Evolutionary conservation across 805 yeast species (phyloP), one percentile per base, ranked within the genome.

Genomic region (Vanderwaltozyma tropicalis): DNA sequence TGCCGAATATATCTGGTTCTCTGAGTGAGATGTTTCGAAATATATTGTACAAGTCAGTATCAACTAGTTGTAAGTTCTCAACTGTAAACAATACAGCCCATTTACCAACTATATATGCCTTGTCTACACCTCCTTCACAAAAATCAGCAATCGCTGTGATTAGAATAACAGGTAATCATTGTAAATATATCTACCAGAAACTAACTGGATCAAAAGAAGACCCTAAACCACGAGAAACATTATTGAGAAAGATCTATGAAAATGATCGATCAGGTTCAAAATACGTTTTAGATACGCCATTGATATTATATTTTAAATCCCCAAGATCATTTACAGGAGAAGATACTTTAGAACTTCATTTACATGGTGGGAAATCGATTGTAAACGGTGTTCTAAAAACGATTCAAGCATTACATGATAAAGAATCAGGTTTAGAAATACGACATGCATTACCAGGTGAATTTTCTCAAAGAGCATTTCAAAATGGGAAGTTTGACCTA

Each of bases 361-460:
- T 84, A 2, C 98, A 92, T 58, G 98, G 98, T 3, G 96, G 97
- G 4, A 76, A 71, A 11, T 96, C 97, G 0, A 85, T 89, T 1
- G 72, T 84, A 2, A 66, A 68, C 34, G 71, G 86, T 0, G 82
- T 88, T 0, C 50, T 88, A 34, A 63, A 63, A 4, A 77, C 94
- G 0, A 76, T 92, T 5, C 64, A 67, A 28, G 38, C 49, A 0
- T 46, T 80, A 5, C 82, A 81, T 48, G 58, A 68, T 5, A 68
- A 71, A 0, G 51, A 57, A 0, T 41, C 49, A 1, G 45, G 52
- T 11, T 46, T 41, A 4, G 67, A 66, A 3, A 74, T 89, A 12
- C 56, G 97, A 38, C 78, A 80, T 54, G 98, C 98, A 0, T 89
- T 82, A 50, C 78, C 86, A 7, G 98, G 98, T 8, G 98, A 92